These are phyloP conservation scores for Hondaea fermentalgiana DNA, from an alignment of 108 stramenopile species.

Conservation along the genomic window DNA sequence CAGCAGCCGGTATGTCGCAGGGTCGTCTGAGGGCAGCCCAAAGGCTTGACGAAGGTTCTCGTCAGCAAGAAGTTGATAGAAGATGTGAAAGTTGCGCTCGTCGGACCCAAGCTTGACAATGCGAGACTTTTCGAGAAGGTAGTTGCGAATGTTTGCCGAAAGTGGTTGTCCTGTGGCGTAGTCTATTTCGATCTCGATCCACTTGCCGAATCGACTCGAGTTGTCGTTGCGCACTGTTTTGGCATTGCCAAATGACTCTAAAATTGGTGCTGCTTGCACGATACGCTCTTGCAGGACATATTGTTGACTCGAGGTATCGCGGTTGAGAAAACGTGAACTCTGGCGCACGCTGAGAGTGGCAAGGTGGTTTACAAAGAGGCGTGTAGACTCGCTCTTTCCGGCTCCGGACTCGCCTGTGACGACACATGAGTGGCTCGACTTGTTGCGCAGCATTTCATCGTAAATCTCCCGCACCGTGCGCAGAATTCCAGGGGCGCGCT, in stretches of 20 bases:
- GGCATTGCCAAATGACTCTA: constrained; percentile 99
- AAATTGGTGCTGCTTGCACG: constrained; percentile 87
- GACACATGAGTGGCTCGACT: constrained; percentile 41
- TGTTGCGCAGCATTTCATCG: constrained; percentile 69
- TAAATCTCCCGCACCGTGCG: constrained; percentile 77
- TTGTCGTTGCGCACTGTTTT: constrained; percentile 97
- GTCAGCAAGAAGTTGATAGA: constrained; percentile 62
- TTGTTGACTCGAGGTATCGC: constrained; percentile 29
- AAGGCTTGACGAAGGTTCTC: neutral
- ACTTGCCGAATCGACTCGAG: constrained; percentile 97
- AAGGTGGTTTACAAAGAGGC: constrained; percentile 56
- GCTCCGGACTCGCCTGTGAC: constrained; percentile 62
- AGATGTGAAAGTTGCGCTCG: constrained; percentile 59
- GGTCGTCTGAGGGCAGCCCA: neutral
- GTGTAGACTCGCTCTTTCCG: constrained; percentile 60
- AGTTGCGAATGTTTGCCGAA: constrained; percentile 37
- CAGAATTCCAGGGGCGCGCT: constrained; percentile 79
- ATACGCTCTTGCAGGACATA: constrained; percentile 81
- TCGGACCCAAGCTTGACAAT: constrained; percentile 49
- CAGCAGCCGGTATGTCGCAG: neutral
- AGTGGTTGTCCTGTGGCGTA: constrained; percentile 25
- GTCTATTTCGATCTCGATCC: constrained; percentile 65
- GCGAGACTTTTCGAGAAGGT: constrained; percentile 54
- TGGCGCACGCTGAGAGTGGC: constrained; percentile 22
- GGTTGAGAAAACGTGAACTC: neutral